Conservation (phyloP, 768 basidiomycete species). For the Russula sp. region DNA sequence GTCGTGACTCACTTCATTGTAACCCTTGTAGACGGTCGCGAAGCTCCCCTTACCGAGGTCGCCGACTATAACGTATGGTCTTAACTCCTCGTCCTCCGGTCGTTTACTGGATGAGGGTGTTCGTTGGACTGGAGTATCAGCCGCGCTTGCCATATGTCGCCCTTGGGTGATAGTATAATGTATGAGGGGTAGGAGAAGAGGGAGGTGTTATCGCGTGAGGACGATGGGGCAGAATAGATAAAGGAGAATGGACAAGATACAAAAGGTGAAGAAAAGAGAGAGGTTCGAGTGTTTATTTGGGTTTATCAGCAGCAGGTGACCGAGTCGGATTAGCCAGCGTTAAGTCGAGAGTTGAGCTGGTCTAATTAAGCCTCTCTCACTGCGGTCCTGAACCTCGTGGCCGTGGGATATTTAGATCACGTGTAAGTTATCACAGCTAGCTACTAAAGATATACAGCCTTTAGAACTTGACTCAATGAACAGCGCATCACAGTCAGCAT, state of each 20-base stretch:
- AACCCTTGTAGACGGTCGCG: constrained; percentile 93
- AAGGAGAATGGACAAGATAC: not conserved
- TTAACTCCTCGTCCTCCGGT: constrained; percentile 62
- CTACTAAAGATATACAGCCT: too few relatives aligned
- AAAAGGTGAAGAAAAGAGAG: not conserved
- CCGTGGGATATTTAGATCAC: constrained; percentile 1
- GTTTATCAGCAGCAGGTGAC: not conserved
- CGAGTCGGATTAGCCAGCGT: too few relatives aligned
- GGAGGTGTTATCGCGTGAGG: not conserved
- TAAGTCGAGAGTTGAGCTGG: too few relatives aligned
- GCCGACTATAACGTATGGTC: constrained; percentile 68
- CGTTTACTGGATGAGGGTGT: constrained; percentile 17
- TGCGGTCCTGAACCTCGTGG: not conserved
- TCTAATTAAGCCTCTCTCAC: too few relatives aligned
- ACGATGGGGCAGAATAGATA: not conserved
- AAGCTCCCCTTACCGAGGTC: constrained; percentile 91
- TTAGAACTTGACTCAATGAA: too few relatives aligned
- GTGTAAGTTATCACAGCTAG: not conserved
- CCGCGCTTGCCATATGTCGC: not conserved
- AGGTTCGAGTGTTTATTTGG: not conserved
- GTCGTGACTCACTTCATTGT: constrained; percentile 65
- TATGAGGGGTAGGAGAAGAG: not conserved
- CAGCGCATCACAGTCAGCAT: not conserved
- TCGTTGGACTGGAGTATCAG: constrained; percentile 8
- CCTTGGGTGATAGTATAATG: not conserved